A percentile compares a stretch with the other conserved stretches of the same genome.
phyloP scores from a whole-genome alignment of 1,284 basidiomycete genomes.

The Gomphus sp. region DNA sequence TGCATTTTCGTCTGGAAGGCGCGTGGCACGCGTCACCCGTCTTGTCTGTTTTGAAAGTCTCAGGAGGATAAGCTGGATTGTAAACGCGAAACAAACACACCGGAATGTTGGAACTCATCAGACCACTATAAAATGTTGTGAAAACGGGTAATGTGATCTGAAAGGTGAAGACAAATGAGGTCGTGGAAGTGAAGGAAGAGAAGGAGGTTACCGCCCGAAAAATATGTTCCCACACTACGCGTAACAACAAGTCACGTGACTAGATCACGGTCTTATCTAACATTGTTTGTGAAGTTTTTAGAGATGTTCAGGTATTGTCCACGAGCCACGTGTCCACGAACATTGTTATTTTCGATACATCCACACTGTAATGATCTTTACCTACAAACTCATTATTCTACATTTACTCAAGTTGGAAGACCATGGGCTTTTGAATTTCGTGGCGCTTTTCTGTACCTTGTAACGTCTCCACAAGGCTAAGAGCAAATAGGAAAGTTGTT shows the following conservation, averaged over 20 bases:
- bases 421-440: constrained; percentile 66
- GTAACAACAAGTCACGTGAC: constrained; percentile 7
- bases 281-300: neutral
- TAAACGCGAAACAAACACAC: neutral
- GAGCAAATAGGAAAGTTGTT: constrained; percentile 69
- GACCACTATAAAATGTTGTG: neutral
- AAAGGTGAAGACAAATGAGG: neutral
- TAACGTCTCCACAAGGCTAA: constrained; percentile 62
- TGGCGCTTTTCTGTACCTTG: constrained; percentile 57
- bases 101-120: constrained; percentile 10
- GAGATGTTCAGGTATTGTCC: neutral
- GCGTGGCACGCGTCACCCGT: constrained; percentile 3
- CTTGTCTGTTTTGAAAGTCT: constrained; percentile 2
- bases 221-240: neutral
- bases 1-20: constrained; percentile 5
- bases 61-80: neutral
- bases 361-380: neutral
- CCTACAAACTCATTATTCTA: neutral
- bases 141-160: neutral
- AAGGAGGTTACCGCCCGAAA: neutral
- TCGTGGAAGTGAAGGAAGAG: neutral
- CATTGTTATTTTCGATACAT: neutral
- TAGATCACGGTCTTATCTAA: neutral
- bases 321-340: neutral
- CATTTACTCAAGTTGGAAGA: constrained; percentile 40